A percentile compares a stretch with the other conserved stretches of the same genome.
Conservation (phyloP, 768 basidiomycete genomes). For the Tephrocybe sp. region DNA sequence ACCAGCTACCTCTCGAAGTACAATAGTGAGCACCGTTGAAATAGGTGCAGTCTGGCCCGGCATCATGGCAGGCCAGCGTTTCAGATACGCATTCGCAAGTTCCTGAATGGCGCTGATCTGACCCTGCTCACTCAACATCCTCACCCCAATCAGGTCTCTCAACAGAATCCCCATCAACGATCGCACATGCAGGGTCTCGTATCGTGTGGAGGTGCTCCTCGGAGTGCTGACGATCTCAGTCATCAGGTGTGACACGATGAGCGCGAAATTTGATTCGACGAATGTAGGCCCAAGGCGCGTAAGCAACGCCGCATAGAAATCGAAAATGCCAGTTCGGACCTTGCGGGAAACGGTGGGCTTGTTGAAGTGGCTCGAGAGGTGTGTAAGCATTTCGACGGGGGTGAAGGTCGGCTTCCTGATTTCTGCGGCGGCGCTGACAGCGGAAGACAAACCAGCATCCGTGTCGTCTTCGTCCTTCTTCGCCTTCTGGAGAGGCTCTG, state of each 20-base stretch:
- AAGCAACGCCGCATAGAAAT: slow-evolving; percentile 82
- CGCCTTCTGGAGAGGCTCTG: slow-evolving; percentile 53
- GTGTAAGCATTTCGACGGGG: slow-evolving; percentile 78
- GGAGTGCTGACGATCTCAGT: slow-evolving; percentile 69
- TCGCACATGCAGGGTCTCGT: slow-evolving; percentile 73
- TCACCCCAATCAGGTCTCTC: slow-evolving; percentile 82
- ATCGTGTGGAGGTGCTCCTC: slow-evolving; percentile 54
- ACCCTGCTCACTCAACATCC: slow-evolving; percentile 91
- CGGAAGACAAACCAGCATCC: slow-evolving; percentile 49
- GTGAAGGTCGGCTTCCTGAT: slow-evolving; percentile 68
- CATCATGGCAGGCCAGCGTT: slow-evolving; percentile 92
- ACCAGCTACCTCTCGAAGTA: slow-evolving; percentile 81
- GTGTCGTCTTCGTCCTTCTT: slow-evolving; percentile 66
- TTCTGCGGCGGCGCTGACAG: slow-evolving; percentile 49
- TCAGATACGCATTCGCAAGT: slow-evolving; percentile 76
- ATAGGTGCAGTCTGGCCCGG: slow-evolving; percentile 76
- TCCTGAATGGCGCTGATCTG: slow-evolving; percentile 92
- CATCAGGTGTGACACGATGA: slow-evolving; percentile 78
- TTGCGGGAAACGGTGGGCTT: slow-evolving; percentile 66
- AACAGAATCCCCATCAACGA: slow-evolving; percentile 76
- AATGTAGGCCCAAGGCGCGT: slow-evolving; percentile 72
- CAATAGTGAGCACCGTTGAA: slow-evolving; percentile 68
- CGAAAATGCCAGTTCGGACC: slow-evolving; percentile 82
- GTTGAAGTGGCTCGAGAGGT: slow-evolving; percentile 81
- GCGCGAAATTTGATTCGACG: slow-evolving; percentile 80